phyloP scores from a whole-genome alignment of 2,329 filamentous ascomycete species.

The Pestalotiopsis sp. region DNA sequence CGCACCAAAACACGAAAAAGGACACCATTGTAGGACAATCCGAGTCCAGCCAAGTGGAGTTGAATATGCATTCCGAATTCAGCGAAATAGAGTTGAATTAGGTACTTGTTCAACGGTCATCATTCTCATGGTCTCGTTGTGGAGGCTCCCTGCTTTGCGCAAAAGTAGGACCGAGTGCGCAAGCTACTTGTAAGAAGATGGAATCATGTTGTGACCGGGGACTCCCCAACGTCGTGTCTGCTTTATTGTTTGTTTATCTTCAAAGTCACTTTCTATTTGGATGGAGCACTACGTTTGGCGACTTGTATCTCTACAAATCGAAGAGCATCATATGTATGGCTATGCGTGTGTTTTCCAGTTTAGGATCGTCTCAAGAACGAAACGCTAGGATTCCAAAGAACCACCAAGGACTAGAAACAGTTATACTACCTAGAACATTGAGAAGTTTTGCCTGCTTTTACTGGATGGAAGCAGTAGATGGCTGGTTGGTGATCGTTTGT shows the following conservation, averaged over 20 bases:
- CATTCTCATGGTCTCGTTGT: too few species aligned
- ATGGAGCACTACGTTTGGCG: background rate
- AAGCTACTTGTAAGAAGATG: background rate
- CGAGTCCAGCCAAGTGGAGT: constrained; percentile 30
- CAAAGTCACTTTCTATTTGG: background rate
- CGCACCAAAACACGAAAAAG: constrained; percentile 21
- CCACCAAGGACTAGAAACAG: too few species aligned
- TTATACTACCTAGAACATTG: too few species aligned
- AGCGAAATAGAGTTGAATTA: constrained; percentile 16
- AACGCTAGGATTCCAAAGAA: too few species aligned
- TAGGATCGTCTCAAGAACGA: too few species aligned
- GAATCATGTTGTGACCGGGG: background rate
- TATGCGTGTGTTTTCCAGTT: background rate
- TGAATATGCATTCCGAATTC: constrained; percentile 17
- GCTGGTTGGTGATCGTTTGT: too few species aligned
- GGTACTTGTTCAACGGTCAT: too few species aligned
- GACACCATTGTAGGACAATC: constrained; percentile 22
- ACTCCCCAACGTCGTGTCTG: background rate
- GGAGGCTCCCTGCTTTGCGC: too few species aligned
- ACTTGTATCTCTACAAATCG: background rate
- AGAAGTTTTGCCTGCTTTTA: too few species aligned
- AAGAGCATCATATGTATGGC: background rate
- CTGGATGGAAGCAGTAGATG: too few species aligned
- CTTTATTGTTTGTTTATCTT: background rate
- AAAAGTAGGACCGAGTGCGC: background rate